These are phyloP conservation scores for Aspergillus texensis DNA, from an alignment of 2,329 filamentous ascomycete species.

Conservation along the genomic window DNA sequence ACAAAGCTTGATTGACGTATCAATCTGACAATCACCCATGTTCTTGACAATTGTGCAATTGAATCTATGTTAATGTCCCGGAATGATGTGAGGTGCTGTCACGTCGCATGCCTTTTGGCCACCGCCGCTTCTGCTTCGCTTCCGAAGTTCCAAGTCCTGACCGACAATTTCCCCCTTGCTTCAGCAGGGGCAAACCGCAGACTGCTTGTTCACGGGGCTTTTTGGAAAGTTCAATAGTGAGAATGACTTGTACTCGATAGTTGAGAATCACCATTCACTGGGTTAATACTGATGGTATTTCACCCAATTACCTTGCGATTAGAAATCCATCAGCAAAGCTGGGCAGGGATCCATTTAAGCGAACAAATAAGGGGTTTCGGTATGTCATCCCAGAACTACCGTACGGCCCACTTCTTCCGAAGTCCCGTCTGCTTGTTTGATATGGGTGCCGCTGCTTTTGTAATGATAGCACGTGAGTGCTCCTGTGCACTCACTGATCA, in stretches of 20 bases:
- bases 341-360: neutral
- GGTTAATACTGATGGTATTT: neutral
- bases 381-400: neutral
- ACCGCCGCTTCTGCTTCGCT: neutral
- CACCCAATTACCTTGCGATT: neutral
- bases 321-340: neutral
- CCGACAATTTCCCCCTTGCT: neutral
- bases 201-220: neutral
- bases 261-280: neutral
- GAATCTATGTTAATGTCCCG: neutral
- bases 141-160: neutral
- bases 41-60: neutral
- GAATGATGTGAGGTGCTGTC: neutral
- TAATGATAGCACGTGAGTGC: too few relatives aligned
- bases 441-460: too few relatives aligned
- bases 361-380: neutral
- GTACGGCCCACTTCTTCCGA: neutral
- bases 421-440: too few relatives aligned
- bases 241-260: neutral
- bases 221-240: neutral
- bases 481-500: too few relatives aligned
- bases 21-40: too few relatives aligned
- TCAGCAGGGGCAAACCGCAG: neutral
- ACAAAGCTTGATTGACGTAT: too few relatives aligned
- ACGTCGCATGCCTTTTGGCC: neutral